Percentiles rank a stretch among this genome's conserved stretches.
Evolutionary conservation across 2,329 filamentous ascomycete species (phyloP).

Genomic region (Calonectria ilicicola): DNA sequence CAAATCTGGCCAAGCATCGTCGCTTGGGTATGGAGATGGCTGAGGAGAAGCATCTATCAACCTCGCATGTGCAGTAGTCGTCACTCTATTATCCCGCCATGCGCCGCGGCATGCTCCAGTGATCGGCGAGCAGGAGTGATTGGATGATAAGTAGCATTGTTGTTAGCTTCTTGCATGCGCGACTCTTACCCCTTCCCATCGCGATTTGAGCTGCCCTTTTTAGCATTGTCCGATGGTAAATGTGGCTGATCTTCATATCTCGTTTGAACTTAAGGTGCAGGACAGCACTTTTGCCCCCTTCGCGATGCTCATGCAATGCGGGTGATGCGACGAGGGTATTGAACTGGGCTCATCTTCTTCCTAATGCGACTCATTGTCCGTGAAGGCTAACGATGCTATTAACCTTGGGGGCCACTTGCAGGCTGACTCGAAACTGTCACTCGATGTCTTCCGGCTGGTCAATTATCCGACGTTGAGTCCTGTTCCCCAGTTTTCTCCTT

Average conservation of each 20-base stretch:
- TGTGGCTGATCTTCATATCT: slow-evolving; percentile 41
- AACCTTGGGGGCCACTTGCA: slow-evolving; percentile 1
- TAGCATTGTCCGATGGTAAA: slow-evolving; percentile 25
- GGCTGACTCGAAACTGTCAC: neutral
- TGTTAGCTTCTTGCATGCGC: neutral
- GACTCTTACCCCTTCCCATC: neutral
- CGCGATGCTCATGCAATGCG: slow-evolving; percentile 10
- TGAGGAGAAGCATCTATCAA: slow-evolving; percentile 22
- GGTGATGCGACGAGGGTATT: slow-evolving; percentile 4
- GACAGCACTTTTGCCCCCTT: neutral
- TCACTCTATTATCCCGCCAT: slow-evolving; percentile 21
- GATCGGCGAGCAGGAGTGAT: slow-evolving; percentile 27
- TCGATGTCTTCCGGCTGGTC: neutral
- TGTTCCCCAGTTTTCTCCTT: neutral
- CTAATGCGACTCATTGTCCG: neutral
- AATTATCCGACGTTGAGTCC: neutral
- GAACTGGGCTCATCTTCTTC: neutral
- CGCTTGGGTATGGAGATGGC: slow-evolving; percentile 29
- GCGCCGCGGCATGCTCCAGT: slow-evolving; percentile 11
- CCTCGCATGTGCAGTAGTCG: neutral
- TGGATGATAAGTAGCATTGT: neutral
- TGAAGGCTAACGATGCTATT: neutral
- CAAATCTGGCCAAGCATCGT: slow-evolving; percentile 22
- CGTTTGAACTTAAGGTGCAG: neutral
- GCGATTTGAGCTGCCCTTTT: slow-evolving; percentile 29